Conservation (phyloP, 2,329 filamentous ascomycete genomes). For the Colletotrichum sp. region DNA sequence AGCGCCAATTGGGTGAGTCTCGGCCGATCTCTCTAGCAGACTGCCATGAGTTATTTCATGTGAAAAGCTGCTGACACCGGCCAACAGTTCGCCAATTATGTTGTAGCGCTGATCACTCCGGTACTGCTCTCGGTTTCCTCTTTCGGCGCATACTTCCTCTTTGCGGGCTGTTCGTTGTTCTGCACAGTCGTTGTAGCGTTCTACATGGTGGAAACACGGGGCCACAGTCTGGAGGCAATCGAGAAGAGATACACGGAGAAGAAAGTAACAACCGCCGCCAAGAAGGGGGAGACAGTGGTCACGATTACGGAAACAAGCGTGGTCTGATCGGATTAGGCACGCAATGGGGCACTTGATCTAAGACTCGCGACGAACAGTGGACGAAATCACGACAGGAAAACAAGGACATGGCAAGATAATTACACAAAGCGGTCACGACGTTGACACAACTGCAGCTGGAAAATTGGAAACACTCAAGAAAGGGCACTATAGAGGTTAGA, state of each 20-base stretch:
- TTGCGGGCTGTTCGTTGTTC: conserved; percentile 42
- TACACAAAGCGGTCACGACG: neutral
- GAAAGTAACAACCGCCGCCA: neutral
- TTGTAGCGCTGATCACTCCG: conserved; percentile 50
- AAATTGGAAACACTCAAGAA: neutral
- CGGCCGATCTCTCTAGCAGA: neutral
- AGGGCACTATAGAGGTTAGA: neutral
- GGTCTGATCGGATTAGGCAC: neutral
- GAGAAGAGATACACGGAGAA: conserved; percentile 24
- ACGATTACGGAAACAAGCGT: neutral
- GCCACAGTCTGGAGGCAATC: conserved; percentile 45
- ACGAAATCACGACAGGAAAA: neutral
- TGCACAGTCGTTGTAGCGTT: conserved; percentile 39
- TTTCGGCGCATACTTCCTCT: conserved; percentile 51
- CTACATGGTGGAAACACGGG: conserved; percentile 48
- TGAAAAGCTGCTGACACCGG: neutral
- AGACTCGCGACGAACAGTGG: neutral
- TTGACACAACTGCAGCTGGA: neutral
- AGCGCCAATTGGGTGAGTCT: conserved; percentile 53
- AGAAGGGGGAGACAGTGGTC: neutral
- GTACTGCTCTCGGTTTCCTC: conserved; percentile 40
- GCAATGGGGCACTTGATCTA: neutral
- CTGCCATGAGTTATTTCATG: neutral
- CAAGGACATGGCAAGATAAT: neutral
- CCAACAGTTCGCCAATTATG: conserved; percentile 44